These are phyloP conservation scores for Podospora australis DNA, from an alignment of 495 filamentous ascomycete genomes.

Conservation along the genomic window DNA sequence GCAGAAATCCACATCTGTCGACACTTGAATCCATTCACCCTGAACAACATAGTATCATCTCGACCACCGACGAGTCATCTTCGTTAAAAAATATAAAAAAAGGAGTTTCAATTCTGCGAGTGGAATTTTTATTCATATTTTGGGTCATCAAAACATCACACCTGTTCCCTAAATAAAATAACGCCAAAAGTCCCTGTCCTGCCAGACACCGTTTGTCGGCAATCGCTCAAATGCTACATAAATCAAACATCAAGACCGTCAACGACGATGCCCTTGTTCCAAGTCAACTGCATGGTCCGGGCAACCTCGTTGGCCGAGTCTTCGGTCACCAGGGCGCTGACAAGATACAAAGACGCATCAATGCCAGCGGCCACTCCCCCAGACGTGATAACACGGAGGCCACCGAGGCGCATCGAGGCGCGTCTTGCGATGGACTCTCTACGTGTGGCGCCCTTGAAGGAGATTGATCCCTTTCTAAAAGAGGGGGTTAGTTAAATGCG, in stretches of 20 bases:
- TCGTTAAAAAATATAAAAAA: too few species aligned
- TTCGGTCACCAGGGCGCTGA: constrained; percentile 62
- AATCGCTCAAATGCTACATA: constrained; percentile 8
- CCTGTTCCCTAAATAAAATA: not conserved
- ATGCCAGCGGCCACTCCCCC: constrained; percentile 71
- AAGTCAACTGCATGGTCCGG: constrained; percentile 61
- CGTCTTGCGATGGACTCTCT: constrained; percentile 63
- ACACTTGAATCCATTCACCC: too few species aligned
- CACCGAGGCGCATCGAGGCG: constrained; percentile 58
- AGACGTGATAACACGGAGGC: constrained; percentile 67
- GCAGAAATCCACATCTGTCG: too few species aligned
- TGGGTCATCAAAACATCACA: constrained; percentile 1
- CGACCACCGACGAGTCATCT: too few species aligned
- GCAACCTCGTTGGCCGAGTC: constrained; percentile 64
- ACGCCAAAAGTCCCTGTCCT: not conserved
- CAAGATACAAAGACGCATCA: constrained; percentile 72
- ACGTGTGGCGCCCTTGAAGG: constrained; percentile 57
- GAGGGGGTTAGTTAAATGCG: not conserved
- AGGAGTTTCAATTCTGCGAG: not conserved
- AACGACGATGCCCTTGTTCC: constrained; percentile 63
- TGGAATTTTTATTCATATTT: too few species aligned
- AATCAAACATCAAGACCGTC: constrained; percentile 66
- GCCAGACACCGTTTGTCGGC: constrained; percentile 2
- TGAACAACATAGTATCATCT: not conserved
- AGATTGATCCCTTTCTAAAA: constrained; percentile 60